phyloP scores from a whole-genome alignment of 257 asterid species.

The Nyctanthes arbortristis region DNA sequence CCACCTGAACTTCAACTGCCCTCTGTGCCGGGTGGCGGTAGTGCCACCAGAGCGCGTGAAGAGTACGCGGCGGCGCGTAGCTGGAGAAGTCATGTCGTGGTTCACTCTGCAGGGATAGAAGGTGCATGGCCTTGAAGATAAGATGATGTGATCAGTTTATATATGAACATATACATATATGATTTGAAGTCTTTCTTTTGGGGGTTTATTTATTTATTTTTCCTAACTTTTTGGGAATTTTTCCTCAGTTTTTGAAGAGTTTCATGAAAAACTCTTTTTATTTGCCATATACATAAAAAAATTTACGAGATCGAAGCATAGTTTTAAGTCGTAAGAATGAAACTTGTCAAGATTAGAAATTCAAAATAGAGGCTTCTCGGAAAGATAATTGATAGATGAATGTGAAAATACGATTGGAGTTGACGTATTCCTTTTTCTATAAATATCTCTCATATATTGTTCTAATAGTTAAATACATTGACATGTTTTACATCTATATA shows the following conservation, averaged over 20 bases:
- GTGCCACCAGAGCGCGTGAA: slow-evolving; percentile 12
- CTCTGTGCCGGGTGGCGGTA: slow-evolving; percentile 15
- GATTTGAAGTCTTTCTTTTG: too few relatives aligned
- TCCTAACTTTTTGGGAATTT: background rate
- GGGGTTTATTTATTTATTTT: too few relatives aligned
- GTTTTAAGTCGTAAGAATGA: too few relatives aligned
- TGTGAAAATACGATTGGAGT: too few relatives aligned
- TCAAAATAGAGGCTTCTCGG: too few relatives aligned
- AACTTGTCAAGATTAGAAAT: too few relatives aligned
- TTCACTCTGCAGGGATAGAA: slow-evolving; percentile 30
- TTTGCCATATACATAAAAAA: background rate
- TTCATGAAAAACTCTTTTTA: background rate
- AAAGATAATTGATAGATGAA: too few relatives aligned
- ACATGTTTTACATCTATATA: too few relatives aligned
- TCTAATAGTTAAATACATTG: too few relatives aligned
- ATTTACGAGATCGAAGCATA: too few relatives aligned
- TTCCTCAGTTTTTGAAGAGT: background rate
- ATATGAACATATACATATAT: background rate
- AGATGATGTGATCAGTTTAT: background rate
- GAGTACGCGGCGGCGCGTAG: slow-evolving; percentile 29
- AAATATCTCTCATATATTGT: too few relatives aligned
- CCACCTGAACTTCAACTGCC: slow-evolving; percentile 16
- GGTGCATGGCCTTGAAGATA: background rate
- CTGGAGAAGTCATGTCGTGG: slow-evolving; percentile 36
- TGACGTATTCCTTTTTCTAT: too few relatives aligned